These are phyloP conservation scores for Hansenula sp. DNA, from an alignment of 1,139 yeast species.

Conservation along the genomic window DNA sequence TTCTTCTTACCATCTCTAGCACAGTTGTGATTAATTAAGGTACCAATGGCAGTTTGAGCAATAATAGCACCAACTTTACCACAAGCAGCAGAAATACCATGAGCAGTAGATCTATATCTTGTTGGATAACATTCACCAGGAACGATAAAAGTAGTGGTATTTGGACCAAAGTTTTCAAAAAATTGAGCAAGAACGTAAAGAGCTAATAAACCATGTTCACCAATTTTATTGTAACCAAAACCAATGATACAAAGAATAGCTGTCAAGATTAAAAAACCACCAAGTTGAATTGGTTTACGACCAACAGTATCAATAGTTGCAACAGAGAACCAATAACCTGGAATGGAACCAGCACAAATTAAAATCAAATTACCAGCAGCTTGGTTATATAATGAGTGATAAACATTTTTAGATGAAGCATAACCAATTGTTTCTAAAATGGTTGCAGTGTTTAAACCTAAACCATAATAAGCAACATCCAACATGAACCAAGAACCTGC, in stretches of 20 bases:
- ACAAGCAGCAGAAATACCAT: conserved; percentile 92
- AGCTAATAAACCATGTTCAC: conserved; percentile 63
- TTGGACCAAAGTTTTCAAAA: conserved; percentile 92
- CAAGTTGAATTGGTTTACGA: conserved; percentile 74
- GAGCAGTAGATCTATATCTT: conserved; percentile 96
- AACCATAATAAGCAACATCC: conserved; percentile 94
- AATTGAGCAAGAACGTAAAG: conserved; percentile 75
- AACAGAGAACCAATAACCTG: conserved; percentile 83
- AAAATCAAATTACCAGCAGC: conserved; percentile 88
- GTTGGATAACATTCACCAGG: conserved; percentile 99
- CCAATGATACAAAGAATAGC: conserved; percentile 68
- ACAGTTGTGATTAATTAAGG: conserved; percentile 76
- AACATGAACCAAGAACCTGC: conserved; percentile 96
- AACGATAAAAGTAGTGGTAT: conserved; percentile 89
- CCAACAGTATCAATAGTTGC: conserved; percentile 77
- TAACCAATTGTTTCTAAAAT: conserved; percentile 84
- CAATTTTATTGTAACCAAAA: conserved; percentile 68
- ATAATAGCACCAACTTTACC: conserved; percentile 97
- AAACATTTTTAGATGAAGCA: conserved; percentile 58
- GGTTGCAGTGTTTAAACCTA: conserved; percentile 72
- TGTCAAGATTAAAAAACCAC: conserved; percentile 69
- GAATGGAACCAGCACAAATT: conserved; percentile 87
- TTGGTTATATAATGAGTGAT: conserved; percentile 62
- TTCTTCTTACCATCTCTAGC: conserved; percentile 38
- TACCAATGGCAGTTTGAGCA: conserved; percentile 89